Percentiles rank a stretch among this genome's conserved stretches.
These are phyloP conservation scores for Coniochaeta prunicola DNA, from an alignment of 2,329 filamentous ascomycete genomes.

Conservation along the genomic window DNA sequence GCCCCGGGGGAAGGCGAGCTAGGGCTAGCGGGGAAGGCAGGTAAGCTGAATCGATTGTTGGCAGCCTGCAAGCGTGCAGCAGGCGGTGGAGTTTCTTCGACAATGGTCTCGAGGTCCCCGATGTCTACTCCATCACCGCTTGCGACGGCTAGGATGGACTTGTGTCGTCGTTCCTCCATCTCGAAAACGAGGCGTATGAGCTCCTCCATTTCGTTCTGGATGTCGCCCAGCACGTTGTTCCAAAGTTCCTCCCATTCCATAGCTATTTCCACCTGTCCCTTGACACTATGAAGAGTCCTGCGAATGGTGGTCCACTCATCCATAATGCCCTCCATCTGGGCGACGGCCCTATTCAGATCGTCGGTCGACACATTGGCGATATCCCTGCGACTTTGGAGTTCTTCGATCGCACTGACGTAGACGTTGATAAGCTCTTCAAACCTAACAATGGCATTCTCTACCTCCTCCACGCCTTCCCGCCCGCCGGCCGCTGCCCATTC, in stretches of 20 bases:
- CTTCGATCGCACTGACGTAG: conserved; percentile 90
- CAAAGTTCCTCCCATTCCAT: conserved; percentile 99
- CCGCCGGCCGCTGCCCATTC: conserved; percentile 93
- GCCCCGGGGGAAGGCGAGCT: conserved; percentile 40
- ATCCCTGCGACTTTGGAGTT: conserved; percentile 73
- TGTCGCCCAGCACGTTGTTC: conserved; percentile 88
- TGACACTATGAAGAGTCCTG: conserved; percentile 67
- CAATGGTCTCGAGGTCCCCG: conserved; percentile 84
- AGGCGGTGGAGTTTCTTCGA: conserved; percentile 70
- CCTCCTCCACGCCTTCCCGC: conserved; percentile 67
- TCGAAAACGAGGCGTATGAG: conserved; percentile 72
- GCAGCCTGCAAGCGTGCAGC: conserved; percentile 40
- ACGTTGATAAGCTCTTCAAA: conserved; percentile 89
- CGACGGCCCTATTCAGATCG: conserved; percentile 68
- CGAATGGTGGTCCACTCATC: conserved; percentile 81
- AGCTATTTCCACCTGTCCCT: conserved; percentile 87
- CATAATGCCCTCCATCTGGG: conserved; percentile 84
- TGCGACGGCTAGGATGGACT: conserved; percentile 57
- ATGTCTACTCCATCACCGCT: conserved; percentile 68
- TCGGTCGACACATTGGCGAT: conserved; percentile 63
- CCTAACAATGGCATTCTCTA: conserved; percentile 66
- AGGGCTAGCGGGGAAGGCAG: conserved; percentile 56
- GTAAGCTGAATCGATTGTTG: conserved; percentile 63
- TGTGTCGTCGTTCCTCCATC: conserved; percentile 93
- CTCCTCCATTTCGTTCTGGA: conserved; percentile 69